phyloP scores from a whole-genome alignment of 2,329 filamentous ascomycete genomes.

The Cladosporium oxysporum region DNA sequence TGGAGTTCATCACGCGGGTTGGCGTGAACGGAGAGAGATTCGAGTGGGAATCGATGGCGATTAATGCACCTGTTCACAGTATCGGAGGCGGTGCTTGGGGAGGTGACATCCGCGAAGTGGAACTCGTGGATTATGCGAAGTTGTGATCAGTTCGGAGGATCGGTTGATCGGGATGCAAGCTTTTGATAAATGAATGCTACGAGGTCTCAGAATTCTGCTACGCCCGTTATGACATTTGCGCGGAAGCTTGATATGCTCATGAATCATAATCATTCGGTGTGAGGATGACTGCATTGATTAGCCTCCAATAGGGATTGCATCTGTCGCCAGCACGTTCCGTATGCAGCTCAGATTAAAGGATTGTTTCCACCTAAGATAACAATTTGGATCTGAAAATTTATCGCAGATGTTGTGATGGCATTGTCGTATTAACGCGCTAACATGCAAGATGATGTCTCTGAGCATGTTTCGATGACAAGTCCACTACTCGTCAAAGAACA shows the following conservation, averaged over 20 bases:
- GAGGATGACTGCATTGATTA: background rate
- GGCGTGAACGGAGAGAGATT: constrained; percentile 46
- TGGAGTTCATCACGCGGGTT: constrained; percentile 47
- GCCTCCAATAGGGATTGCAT: too few species aligned
- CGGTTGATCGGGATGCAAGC: background rate
- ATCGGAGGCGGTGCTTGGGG: constrained; percentile 39
- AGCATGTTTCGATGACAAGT: background rate
- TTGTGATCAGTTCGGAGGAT: background rate
- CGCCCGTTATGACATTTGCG: background rate
- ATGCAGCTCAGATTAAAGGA: too few species aligned
- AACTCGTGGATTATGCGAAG: constrained; percentile 25
- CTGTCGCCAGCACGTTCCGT: too few species aligned
- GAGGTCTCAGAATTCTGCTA: background rate
- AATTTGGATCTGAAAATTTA: background rate
- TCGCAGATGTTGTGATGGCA: background rate
- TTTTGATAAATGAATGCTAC: background rate
- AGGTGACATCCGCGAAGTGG: constrained; percentile 24
- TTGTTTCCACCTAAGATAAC: too few species aligned
- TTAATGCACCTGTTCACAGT: constrained; percentile 49
- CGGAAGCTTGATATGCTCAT: background rate
- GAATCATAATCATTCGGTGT: background rate
- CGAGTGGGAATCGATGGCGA: constrained; percentile 47
- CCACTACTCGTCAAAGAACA: constrained; percentile 29
- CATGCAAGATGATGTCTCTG: background rate
- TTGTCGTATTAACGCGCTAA: background rate